A percentile compares a stretch with the other conserved stretches of the same genome.
Evolutionary conservation across 139 green algal species (phyloP).

Genomic region (Trebouxia sp.): DNA sequence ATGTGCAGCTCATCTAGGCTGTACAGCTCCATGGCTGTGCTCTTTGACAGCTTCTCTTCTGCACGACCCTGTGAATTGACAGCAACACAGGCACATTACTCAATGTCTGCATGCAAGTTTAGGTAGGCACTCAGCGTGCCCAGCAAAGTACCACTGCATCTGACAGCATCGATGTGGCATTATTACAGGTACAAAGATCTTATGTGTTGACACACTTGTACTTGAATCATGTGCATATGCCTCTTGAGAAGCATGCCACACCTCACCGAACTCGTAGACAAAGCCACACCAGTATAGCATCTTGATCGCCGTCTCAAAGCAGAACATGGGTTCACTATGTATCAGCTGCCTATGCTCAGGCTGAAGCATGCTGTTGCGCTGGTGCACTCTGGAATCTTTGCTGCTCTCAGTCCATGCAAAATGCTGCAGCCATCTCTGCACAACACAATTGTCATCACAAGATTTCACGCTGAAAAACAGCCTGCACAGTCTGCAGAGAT

Average conservation of each 20-base stretch:
- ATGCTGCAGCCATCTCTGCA: slow-evolving; percentile 24
- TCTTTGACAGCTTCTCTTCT: background rate
- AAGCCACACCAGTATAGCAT: slow-evolving; percentile 59
- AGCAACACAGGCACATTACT: background rate
- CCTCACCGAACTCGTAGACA: slow-evolving; percentile 49
- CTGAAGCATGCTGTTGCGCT: background rate
- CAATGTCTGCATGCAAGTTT: background rate
- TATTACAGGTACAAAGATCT: too few relatives aligned
- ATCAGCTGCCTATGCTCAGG: background rate
- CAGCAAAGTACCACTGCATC: background rate
- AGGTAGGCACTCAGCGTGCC: too few relatives aligned
- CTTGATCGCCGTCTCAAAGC: slow-evolving; percentile 65
- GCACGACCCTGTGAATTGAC: background rate
- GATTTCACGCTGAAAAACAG: too few relatives aligned
- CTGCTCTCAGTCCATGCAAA: slow-evolving; percentile 16
- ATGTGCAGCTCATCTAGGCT: slow-evolving; percentile 23
- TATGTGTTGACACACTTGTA: too few relatives aligned
- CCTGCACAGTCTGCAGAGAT: too few relatives aligned
- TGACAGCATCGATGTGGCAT: background rate
- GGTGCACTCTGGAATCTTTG: background rate
- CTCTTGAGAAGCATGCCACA: background rate
- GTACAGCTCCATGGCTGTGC: slow-evolving; percentile 29
- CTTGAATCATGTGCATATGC: too few relatives aligned
- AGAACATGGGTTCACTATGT: slow-evolving; percentile 61
- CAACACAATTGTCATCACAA: background rate